A percentile compares a stretch with the other conserved stretches of the same genome.
Evolutionary conservation across 2,329 filamentous ascomycete genomes (phyloP).

Genomic region (Nigrospora osmanthi): DNA sequence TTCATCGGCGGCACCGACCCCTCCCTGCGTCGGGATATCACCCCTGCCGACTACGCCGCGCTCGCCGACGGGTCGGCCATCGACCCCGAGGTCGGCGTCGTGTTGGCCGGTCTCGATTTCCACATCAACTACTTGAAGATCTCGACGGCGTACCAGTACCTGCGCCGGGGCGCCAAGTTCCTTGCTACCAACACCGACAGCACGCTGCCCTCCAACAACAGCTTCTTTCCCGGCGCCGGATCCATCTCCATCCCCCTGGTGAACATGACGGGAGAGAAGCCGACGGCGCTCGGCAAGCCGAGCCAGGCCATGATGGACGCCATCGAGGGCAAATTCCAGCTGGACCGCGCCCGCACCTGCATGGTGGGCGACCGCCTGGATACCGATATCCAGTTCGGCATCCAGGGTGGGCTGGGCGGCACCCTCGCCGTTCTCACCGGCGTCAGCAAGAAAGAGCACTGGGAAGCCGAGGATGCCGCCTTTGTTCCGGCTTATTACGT

Average conservation of each 20-base stretch:
- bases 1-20: conserved; percentile 86
- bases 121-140: conserved; percentile 95
- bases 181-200: conserved; percentile 91
- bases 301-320: conserved; percentile 99
- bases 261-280: conserved; percentile 62
- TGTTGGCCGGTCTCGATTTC: conserved; percentile 86
- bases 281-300: conserved; percentile 81
- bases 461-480: conserved; percentile 59
- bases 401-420: conserved; percentile 83
- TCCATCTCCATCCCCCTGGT: conserved; percentile 71
- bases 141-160: conserved; percentile 76
- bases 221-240: conserved; percentile 87
- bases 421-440: conserved; percentile 88
- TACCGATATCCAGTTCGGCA: conserved; percentile 92
- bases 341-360: conserved; percentile 77
- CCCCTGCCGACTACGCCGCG: conserved; percentile 68
- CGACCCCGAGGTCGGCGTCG: conserved; percentile 82
- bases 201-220: conserved; percentile 73
- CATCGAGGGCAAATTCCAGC: conserved; percentile 89
- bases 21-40: conserved; percentile 67
- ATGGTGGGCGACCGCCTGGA: conserved; percentile 94
- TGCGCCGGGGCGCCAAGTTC: conserved; percentile 74
- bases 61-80: conserved; percentile 70
- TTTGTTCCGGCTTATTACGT: conserved; percentile 78
- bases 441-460: conserved; percentile 78